Percentiles rank a stretch among this genome's conserved stretches.
Evolutionary conservation across 331 rosid genomes (phyloP).

Genomic region (Prunus yedoensis): DNA sequence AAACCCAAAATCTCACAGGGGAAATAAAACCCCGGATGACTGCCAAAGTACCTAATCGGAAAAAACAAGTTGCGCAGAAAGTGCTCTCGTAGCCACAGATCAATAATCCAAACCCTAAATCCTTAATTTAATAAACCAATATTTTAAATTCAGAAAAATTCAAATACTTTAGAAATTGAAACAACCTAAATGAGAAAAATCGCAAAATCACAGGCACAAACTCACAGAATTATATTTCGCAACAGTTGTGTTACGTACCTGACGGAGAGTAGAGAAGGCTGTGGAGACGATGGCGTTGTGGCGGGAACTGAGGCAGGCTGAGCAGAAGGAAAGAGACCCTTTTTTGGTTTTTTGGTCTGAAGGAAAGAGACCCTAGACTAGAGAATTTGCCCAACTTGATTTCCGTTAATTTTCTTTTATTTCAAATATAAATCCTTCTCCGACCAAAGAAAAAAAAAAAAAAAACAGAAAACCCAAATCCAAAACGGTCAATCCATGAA

Average conservation of each 20-base stretch:
- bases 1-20: background rate
- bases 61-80: background rate
- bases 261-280: background rate
- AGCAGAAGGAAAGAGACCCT: background rate
- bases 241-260: background rate
- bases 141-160: background rate
- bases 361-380: background rate
- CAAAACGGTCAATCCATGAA: no score
- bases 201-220: background rate
- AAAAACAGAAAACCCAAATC: no score
- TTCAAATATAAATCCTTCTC: no score
- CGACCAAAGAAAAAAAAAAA: no score
- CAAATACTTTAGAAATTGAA: background rate
- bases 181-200: background rate
- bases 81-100: background rate
- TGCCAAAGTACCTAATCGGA: background rate
- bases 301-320: background rate
- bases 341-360: background rate
- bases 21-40: no score
- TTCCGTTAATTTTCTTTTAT: no score
- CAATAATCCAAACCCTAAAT: background rate
- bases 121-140: background rate
- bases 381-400: no score
- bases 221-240: background rate
- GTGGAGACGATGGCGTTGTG: background rate